Percentiles rank a stretch among this genome's conserved stretches.
phyloP scores from a whole-genome alignment of 192 early-diverging fungal species.

The Chytriomyces hyalinus region DNA sequence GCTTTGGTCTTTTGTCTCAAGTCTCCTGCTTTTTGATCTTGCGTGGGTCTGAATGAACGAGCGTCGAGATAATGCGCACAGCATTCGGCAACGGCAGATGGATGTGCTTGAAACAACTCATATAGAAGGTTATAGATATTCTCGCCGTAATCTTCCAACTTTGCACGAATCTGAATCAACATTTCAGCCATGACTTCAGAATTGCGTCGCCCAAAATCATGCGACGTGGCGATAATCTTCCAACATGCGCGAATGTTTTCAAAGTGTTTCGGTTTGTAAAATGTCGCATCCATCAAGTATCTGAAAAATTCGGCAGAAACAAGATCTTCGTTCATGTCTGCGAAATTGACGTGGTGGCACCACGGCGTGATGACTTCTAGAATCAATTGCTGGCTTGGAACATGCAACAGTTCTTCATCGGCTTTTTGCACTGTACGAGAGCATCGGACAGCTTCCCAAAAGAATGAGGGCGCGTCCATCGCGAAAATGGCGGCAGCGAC shows the following conservation, averaged over 20 bases:
- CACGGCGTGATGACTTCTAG: slow-evolving; percentile 54
- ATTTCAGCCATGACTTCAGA: slow-evolving; percentile 45
- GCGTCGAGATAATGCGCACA: slow-evolving; percentile 40
- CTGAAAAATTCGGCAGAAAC: slow-evolving; percentile 53
- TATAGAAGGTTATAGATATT: slow-evolving; percentile 30
- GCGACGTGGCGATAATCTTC: slow-evolving; percentile 34
- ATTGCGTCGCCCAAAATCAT: slow-evolving; percentile 46
- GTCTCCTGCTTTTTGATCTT: not conserved
- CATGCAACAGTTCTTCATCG: slow-evolving; percentile 30
- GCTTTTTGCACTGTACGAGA: slow-evolving; percentile 41
- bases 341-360: slow-evolving; percentile 47
- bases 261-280: slow-evolving; percentile 42
- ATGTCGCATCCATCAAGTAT: slow-evolving; percentile 56
- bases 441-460: slow-evolving; percentile 60
- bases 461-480: slow-evolving; percentile 46
- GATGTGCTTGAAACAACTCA: slow-evolving; percentile 35
- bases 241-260: slow-evolving; percentile 48
- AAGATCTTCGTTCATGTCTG: slow-evolving; percentile 40
- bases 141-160: slow-evolving; percentile 36
- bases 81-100: slow-evolving; percentile 36
- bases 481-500: slow-evolving; percentile 48
- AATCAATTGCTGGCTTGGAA: slow-evolving; percentile 47
- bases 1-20: slow-evolving; percentile 15
- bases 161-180: slow-evolving; percentile 46
- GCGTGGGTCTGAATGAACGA: slow-evolving; percentile 46